Conservation (phyloP, 257 asterid genomes). For the Capsicum baccatum region DNA sequence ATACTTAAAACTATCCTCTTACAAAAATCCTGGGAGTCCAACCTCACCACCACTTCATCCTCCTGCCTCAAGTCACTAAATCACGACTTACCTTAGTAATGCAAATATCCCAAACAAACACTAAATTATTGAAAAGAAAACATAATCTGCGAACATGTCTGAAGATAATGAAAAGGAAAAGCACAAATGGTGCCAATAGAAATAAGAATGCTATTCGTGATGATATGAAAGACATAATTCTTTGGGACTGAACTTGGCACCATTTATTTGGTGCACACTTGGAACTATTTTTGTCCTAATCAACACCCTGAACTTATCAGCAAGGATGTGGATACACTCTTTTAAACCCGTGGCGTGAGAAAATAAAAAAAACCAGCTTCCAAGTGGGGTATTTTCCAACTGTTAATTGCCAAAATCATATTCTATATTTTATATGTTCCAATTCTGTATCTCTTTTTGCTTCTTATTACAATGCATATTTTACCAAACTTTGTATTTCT, state of each 20-base stretch:
- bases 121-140: not conserved
- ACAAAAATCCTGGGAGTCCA: too few species aligned
- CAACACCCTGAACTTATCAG: slow-evolving; percentile 5
- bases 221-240: slow-evolving; percentile 8
- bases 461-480: slow-evolving; percentile 4
- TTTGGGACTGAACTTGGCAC: not conserved
- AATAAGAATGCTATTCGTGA: not conserved
- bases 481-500: not conserved
- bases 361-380: not conserved
- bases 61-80: too few species aligned
- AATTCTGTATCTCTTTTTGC: slow-evolving; percentile 4
- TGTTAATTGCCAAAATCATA: not conserved
- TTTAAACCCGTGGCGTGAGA: slow-evolving; percentile 3
- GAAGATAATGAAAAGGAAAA: slow-evolving; percentile 10
- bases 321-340: slow-evolving; percentile 6
- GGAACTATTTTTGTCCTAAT: not conserved
- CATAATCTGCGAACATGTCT: slow-evolving; percentile 1
- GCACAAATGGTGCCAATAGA: not conserved
- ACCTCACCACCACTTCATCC: too few species aligned
- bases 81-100: slow-evolving; percentile 13
- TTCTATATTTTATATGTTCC: not conserved
- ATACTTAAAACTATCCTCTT: too few species aligned
- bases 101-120: slow-evolving; percentile 2
- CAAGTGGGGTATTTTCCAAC: not conserved
- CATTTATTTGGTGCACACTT: not conserved